Evolutionary conservation across 257 asterid genomes (phyloP).

Genomic region (Nemophila menziesii): DNA sequence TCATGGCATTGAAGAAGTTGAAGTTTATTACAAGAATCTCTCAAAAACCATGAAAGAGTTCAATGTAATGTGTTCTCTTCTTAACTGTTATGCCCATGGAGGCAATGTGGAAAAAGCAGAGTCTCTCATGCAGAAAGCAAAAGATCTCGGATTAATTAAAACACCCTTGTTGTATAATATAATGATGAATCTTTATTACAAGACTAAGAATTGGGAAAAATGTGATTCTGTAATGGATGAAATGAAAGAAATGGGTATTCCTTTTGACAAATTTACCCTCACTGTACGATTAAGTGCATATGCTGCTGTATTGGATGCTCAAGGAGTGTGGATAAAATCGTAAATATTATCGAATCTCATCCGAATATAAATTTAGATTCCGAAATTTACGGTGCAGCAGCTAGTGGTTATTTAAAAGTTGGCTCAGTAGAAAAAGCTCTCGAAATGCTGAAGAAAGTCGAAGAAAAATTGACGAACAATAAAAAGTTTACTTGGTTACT

Average conservation of each 20-base stretch:
- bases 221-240: slow-evolving; percentile 32
- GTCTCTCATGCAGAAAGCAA: slow-evolving; percentile 40
- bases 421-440: slow-evolving; percentile 38
- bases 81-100: slow-evolving; percentile 49
- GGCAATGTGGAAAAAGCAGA: slow-evolving; percentile 56
- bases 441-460: slow-evolving; percentile 28
- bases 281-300: slow-evolving; percentile 34
- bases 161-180: slow-evolving; percentile 49
- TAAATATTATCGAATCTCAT: slow-evolving; percentile 33
- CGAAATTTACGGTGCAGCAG: slow-evolving; percentile 25
- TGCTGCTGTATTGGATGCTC: slow-evolving; percentile 36
- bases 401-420: slow-evolving; percentile 36
- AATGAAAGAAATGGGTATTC: slow-evolving; percentile 42
- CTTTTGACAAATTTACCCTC: slow-evolving; percentile 29
- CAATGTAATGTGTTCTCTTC: slow-evolving; percentile 34
- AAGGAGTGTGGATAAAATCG: slow-evolving; percentile 44
- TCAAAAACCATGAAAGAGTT: slow-evolving; percentile 25
- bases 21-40: slow-evolving; percentile 32
- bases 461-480: slow-evolving; percentile 18
- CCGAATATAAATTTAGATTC: slow-evolving; percentile 15
- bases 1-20: slow-evolving; percentile 45
- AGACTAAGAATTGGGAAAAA: slow-evolving; percentile 24
- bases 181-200: slow-evolving; percentile 48
- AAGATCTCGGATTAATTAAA: slow-evolving; percentile 35
- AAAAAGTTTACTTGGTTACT: slow-evolving; percentile 21